Percentiles rank a stretch among this genome's conserved stretches.
Conservation (phyloP, 331 rosid species). For the Arachis monticola region DNA sequence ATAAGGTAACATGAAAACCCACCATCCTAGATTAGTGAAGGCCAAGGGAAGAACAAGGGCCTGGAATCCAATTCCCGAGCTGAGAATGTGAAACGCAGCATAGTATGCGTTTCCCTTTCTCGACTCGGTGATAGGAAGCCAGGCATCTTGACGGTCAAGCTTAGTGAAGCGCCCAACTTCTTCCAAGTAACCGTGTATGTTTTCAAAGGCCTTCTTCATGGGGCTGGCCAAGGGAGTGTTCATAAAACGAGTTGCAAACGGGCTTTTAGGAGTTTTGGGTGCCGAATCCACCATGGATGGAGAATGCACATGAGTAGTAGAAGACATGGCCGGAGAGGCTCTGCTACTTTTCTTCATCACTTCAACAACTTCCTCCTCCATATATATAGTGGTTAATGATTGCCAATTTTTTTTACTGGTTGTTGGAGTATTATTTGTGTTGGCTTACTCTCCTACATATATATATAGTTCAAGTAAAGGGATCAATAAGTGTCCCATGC, state of each 20-base stretch:
- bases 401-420: background rate
- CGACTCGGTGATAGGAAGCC: conserved; percentile 82
- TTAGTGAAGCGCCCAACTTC: conserved; percentile 72
- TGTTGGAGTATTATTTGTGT: background rate
- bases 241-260: conserved; percentile 46
- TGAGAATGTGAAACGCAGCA: conserved; percentile 68
- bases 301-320: conserved; percentile 17
- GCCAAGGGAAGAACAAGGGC: conserved; percentile 77
- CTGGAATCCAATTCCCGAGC: conserved; percentile 68
- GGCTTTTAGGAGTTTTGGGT: conserved; percentile 47
- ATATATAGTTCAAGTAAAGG: background rate
- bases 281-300: conserved; percentile 17
- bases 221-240: conserved; percentile 65
- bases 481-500: too few species aligned
- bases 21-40: conserved; percentile 65
- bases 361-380: conserved; percentile 44
- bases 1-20: background rate
- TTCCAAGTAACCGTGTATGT: conserved; percentile 61
- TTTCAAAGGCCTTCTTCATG: conserved; percentile 62
- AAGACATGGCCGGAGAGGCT: conserved; percentile 9
- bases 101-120: conserved; percentile 66
- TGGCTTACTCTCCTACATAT: too few species aligned
- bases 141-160: conserved; percentile 72
- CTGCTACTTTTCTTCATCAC: conserved; percentile 30
- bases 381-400: background rate